A percentile compares a stretch with the other conserved stretches of the same genome.
Evolutionary conservation across 2,329 filamentous ascomycete species (phyloP).

Genomic region (Sclerotinia spermophila): DNA sequence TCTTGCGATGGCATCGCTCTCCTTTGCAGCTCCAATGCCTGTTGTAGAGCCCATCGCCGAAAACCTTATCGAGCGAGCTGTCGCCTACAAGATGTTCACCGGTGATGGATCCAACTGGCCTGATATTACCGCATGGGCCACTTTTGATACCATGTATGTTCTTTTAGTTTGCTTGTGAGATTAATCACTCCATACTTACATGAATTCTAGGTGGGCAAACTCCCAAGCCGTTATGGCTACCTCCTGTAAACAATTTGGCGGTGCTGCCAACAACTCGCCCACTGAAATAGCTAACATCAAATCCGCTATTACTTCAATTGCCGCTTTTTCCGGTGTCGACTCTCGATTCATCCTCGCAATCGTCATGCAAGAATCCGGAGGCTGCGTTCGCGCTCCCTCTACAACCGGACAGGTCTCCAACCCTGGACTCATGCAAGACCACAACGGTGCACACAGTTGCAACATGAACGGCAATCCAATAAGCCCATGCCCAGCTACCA

Average conservation of each 20-base stretch:
- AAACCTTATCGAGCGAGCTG: not conserved
- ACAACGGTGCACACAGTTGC: constrained; percentile 22
- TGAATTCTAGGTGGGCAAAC: constrained; percentile 3
- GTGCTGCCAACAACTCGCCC: constrained; percentile 10
- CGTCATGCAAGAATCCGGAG: constrained; percentile 38
- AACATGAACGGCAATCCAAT: constrained; percentile 18
- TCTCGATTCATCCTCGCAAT: constrained; percentile 37
- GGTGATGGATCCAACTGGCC: constrained; percentile 14
- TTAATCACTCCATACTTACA: not conserved
- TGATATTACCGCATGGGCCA: not conserved
- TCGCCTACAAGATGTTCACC: not conserved
- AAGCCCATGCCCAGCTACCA: constrained; percentile 13
- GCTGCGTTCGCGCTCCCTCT: constrained; percentile 27
- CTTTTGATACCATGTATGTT: constrained; percentile 12
- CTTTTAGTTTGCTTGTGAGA: not conserved
- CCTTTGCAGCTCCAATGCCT: not conserved
- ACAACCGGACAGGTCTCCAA: constrained; percentile 18
- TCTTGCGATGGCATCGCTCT: not conserved
- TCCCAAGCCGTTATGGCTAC: constrained; percentile 3
- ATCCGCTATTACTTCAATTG: not conserved
- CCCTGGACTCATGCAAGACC: constrained; percentile 34
- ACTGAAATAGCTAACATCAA: not conserved
- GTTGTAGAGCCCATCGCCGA: not conserved
- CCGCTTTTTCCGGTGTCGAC: not conserved
- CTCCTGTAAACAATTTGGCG: constrained; percentile 7